These are phyloP conservation scores for Lachancea mirantina DNA, from an alignment of 805 yeast genomes.

Conservation along the genomic window DNA sequence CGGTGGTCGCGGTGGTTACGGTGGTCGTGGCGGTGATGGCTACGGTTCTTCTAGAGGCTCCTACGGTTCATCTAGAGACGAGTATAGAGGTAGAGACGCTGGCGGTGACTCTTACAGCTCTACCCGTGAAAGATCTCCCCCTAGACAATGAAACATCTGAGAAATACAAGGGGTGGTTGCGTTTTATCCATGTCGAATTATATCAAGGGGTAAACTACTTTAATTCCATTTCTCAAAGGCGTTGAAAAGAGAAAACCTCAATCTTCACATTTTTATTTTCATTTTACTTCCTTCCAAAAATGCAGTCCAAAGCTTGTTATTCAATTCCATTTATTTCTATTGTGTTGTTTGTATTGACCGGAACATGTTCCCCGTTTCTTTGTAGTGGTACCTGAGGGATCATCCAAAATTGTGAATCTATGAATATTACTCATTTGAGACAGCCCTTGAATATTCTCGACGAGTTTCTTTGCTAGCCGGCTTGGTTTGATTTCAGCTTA, in stretches of 20 bases:
- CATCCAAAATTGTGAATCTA: constrained; percentile 5
- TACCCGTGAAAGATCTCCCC: constrained; percentile 66
- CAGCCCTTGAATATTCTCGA: too few species aligned
- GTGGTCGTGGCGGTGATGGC: constrained; percentile 29
- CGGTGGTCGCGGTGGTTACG: constrained; percentile 33
- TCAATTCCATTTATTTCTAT: constrained; percentile 2
- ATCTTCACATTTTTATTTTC: too few species aligned
- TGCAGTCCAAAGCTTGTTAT: too few species aligned
- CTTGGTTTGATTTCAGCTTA: too few species aligned
- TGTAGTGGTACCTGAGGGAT: constrained; percentile 9
- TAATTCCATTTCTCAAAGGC: too few species aligned
- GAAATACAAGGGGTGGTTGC: too few species aligned
- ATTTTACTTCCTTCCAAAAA: too few species aligned
- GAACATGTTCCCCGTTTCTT: constrained; percentile 10
- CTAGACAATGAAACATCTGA: constrained; percentile 64
- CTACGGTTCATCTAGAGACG: constrained; percentile 34
- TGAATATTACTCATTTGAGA: too few species aligned
- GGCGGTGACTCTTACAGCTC: constrained; percentile 35
- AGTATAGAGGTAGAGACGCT: constrained; percentile 47
- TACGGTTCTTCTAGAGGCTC: constrained; percentile 25
- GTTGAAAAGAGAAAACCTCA: too few species aligned
- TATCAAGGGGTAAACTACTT: too few species aligned
- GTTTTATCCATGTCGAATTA: too few species aligned
- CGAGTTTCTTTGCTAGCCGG: too few species aligned
- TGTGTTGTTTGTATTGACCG: constrained; percentile 10